phyloP scores from a whole-genome alignment of 208 protist species.

The Trypanosoma lewisi region DNA sequence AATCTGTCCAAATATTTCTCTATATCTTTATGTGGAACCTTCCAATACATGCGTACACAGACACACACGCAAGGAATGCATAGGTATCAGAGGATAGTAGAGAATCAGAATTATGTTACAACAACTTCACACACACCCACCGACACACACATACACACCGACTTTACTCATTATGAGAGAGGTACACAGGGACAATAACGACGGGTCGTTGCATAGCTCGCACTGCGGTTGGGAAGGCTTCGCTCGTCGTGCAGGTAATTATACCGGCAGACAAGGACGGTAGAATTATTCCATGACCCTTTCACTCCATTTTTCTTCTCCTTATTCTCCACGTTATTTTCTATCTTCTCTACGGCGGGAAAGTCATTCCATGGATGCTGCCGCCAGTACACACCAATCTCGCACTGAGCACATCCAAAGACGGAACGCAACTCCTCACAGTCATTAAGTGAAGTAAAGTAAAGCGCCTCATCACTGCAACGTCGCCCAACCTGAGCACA shows the following conservation, averaged over 20 bases:
- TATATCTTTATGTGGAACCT: too few relatives aligned
- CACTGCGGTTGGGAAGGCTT: conserved; percentile 17
- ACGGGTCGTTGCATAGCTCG: conserved; percentile 5
- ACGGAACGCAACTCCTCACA: conserved; percentile 16
- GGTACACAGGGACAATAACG: conserved; percentile 23
- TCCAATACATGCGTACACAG: too few relatives aligned
- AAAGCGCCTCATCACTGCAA: conserved; percentile 18
- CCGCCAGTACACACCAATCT: conserved; percentile 27
- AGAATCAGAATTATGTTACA: too few relatives aligned
- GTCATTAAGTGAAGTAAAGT: conserved; percentile 22
- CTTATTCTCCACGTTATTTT: not conserved
- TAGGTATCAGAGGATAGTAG: too few relatives aligned
- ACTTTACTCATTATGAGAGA: not conserved
- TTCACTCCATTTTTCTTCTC: not conserved
- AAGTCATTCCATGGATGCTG: conserved; percentile 25
- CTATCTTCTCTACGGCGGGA: conserved; percentile 13
- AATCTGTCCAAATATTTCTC: too few relatives aligned
- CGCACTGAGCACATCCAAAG: conserved; percentile 23
- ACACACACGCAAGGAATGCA: too few relatives aligned
- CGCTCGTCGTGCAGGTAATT: conserved; percentile 20
- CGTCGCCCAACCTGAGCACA: conserved; percentile 5
- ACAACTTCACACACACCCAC: too few relatives aligned
- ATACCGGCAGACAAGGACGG: conserved; percentile 10
- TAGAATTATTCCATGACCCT: not conserved
- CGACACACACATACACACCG: not conserved